Evolutionary conservation across 192 early-diverging fungal species (phyloP).

Genomic region (Coemansia sp.): DNA sequence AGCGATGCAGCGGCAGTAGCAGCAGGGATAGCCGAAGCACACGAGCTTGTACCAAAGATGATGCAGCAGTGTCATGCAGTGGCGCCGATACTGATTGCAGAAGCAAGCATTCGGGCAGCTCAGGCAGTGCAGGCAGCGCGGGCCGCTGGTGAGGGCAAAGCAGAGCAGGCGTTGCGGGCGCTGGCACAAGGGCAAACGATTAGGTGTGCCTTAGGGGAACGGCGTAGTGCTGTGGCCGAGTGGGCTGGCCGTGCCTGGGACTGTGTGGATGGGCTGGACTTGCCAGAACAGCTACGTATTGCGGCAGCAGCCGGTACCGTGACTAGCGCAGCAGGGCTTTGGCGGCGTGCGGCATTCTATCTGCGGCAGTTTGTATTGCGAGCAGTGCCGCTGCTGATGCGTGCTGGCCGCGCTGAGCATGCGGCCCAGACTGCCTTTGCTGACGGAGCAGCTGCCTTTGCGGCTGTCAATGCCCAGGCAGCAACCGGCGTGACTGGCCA

Average conservation of each 20-base stretch:
- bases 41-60: slow-evolving; percentile 38
- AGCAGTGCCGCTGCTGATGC: slow-evolving; percentile 39
- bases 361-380: slow-evolving; percentile 48
- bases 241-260: slow-evolving; percentile 44
- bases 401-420: slow-evolving; percentile 21
- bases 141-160: slow-evolving; percentile 20
- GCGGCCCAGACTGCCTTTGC: slow-evolving; percentile 32
- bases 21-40: slow-evolving; percentile 11
- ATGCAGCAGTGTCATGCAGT: slow-evolving; percentile 41
- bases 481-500: slow-evolving; percentile 21
- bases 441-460: slow-evolving; percentile 44
- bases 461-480: slow-evolving; percentile 27
- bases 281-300: slow-evolving; percentile 43
- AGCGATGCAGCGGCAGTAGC: background rate
- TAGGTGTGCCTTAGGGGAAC: slow-evolving; percentile 7
- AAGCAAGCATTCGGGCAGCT: slow-evolving; percentile 49
- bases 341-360: slow-evolving; percentile 39
- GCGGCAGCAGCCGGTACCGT: slow-evolving; percentile 26
- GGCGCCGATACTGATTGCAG: slow-evolving; percentile 43
- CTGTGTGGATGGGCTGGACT: slow-evolving; percentile 4
- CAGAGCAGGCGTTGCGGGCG: slow-evolving; percentile 22
- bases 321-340: slow-evolving; percentile 26
- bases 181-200: slow-evolving; percentile 9
- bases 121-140: slow-evolving; percentile 34
- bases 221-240: slow-evolving; percentile 24